Conservation (phyloP, 164 flowering plant genomes). For the Liquidambar formosana region DNA sequence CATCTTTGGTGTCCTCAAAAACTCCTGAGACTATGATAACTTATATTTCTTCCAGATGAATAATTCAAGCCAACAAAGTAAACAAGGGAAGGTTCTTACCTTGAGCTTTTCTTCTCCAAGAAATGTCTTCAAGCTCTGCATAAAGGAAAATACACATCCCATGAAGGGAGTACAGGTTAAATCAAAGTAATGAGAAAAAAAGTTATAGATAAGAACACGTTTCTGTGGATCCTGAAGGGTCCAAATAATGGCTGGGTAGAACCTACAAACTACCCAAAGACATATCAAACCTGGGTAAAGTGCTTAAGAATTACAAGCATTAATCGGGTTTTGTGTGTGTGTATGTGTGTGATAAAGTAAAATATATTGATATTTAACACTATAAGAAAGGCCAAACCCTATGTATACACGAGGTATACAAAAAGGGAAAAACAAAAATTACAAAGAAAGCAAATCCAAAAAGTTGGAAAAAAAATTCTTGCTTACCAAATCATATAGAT, state of each 20-base stretch:
- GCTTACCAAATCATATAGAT: no score
- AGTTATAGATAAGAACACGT: not conserved
- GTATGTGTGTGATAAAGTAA: no score
- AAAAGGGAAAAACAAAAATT: no score
- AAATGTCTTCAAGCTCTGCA: conserved; percentile 84
- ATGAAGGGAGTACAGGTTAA: conserved; percentile 3
- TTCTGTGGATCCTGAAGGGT: not conserved
- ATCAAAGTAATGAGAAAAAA: not conserved
- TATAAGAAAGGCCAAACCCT: no score
- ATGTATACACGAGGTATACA: no score
- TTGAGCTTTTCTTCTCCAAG: conserved; percentile 89
- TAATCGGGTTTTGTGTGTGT: no score
- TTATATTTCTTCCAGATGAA: not conserved
- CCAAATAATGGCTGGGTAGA: not conserved
- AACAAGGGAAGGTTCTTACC: conserved; percentile 41
- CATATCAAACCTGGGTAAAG: not conserved
- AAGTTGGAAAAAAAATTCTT: no score
- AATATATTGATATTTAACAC: no score
- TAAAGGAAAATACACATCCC: conserved; percentile 2
- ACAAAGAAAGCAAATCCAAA: no score
- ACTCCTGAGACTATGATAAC: conserved; percentile 1
- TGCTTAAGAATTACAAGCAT: not conserved
- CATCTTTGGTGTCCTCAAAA: no score
- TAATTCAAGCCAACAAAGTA: not conserved
- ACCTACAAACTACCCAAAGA: not conserved